These are phyloP conservation scores for Chimonanthus praecox DNA, from an alignment of 164 flowering plant species.

Conservation along the genomic window DNA sequence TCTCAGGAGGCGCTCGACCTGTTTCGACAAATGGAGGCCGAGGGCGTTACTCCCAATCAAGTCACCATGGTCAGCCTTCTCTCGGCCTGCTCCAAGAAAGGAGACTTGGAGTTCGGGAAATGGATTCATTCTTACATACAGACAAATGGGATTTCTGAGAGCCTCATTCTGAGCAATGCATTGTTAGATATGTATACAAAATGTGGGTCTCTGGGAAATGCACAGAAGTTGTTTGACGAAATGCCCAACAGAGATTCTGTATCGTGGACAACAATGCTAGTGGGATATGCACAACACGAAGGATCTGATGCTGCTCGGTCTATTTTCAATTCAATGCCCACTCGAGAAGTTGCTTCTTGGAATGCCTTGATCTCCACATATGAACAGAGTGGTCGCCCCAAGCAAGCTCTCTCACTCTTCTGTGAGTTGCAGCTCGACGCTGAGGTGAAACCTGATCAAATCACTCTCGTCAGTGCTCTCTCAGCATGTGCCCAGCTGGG, in stretches of 20 bases:
- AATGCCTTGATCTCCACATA: constrained; percentile 70
- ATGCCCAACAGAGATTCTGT: constrained; percentile 48
- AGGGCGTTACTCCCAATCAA: constrained; percentile 39
- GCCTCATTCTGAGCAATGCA: constrained; percentile 48
- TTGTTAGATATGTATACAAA: constrained; percentile 71
- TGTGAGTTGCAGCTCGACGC: constrained; percentile 38
- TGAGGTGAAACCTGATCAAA: constrained; percentile 45
- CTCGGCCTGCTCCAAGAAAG: constrained; percentile 52
- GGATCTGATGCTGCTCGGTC: constrained; percentile 37
- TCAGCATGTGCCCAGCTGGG: constrained; percentile 81
- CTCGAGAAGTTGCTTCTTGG: constrained; percentile 61
- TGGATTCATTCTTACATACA: constrained; percentile 46
- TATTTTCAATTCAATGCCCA: constrained; percentile 46
- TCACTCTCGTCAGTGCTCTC: constrained; percentile 54
- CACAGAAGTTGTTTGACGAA: constrained; percentile 37
- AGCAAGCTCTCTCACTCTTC: constrained; percentile 56
- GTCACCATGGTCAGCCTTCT: constrained; percentile 65
- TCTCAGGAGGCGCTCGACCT: constrained; percentile 41
- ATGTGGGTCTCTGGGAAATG: constrained; percentile 55
- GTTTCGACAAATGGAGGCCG: constrained; percentile 46
- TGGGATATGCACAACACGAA: constrained; percentile 55
- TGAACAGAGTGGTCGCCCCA: constrained; percentile 58
- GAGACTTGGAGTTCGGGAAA: constrained; percentile 52
- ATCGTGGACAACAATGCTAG: constrained; percentile 72
- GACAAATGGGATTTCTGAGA: constrained; percentile 28